Conservation (phyloP, 2,329 filamentous ascomycete genomes). For the Cladosporium sp. region DNA sequence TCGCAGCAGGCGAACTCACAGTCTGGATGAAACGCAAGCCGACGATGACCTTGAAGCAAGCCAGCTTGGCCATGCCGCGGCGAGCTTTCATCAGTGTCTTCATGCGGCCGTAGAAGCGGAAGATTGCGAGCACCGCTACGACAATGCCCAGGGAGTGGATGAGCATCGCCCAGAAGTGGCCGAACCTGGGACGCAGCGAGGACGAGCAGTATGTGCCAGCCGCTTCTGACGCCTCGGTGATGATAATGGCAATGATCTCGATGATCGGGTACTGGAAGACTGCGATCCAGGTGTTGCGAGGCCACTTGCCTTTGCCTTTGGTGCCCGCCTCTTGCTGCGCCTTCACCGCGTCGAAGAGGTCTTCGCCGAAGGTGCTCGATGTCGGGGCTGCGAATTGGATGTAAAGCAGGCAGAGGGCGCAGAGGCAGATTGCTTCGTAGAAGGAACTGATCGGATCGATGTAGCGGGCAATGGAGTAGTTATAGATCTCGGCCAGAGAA, state of each 20-base stretch:
- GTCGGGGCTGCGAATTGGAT: conserved; percentile 29
- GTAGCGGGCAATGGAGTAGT: conserved; percentile 32
- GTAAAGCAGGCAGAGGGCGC: conserved; percentile 32
- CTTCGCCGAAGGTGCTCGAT: conserved; percentile 26
- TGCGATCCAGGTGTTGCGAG: conserved; percentile 29
- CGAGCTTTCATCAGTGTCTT: conserved; percentile 27
- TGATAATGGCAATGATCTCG: conserved; percentile 27
- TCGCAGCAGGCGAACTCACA: background rate
- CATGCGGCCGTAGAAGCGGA: conserved; percentile 29
- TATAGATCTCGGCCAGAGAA: conserved; percentile 28
- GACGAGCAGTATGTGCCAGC: conserved; percentile 29
- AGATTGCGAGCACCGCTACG: conserved; percentile 28
- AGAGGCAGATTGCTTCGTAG: conserved; percentile 35
- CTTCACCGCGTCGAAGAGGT: conserved; percentile 25
- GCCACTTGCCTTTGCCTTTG: conserved; percentile 22
- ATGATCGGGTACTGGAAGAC: conserved; percentile 34
- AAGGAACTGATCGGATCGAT: conserved; percentile 31
- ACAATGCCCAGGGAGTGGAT: conserved; percentile 26
- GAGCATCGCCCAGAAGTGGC: conserved; percentile 28
- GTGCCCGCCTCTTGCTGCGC: conserved; percentile 23
- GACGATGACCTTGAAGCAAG: conserved; percentile 35
- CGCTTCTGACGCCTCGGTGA: conserved; percentile 28
- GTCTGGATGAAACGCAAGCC: conserved; percentile 31
- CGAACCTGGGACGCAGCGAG: conserved; percentile 25
- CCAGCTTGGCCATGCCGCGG: conserved; percentile 29